Percentiles rank a stretch among this genome's conserved stretches.
Conservation (phyloP, 345 rosid species). For the Barbarea vulgaris region DNA sequence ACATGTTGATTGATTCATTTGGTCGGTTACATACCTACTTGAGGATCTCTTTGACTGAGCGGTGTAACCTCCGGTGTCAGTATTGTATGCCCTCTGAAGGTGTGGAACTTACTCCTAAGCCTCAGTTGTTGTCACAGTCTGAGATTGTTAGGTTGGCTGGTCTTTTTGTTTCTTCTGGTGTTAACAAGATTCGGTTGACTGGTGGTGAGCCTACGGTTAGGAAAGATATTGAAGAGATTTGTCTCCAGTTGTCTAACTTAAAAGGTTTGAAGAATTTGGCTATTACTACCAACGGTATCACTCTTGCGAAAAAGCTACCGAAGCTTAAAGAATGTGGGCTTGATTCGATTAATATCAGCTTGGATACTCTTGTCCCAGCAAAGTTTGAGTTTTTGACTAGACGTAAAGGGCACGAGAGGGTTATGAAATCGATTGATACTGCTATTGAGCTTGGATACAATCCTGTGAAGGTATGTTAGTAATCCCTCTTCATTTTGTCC, state of each 20-base stretch:
- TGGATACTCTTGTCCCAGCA: constrained; percentile 83
- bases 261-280: constrained; percentile 82
- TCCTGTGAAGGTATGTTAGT: constrained; percentile 74
- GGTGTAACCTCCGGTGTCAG: constrained; percentile 93
- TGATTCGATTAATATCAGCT: constrained; percentile 70
- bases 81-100: constrained; percentile 97
- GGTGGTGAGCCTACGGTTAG: constrained; percentile 95
- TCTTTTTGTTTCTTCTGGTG: constrained; percentile 83
- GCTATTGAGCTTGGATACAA: constrained; percentile 80
- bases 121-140: constrained; percentile 58
- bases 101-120: constrained; percentile 72
- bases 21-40: constrained; percentile 90
- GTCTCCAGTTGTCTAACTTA: constrained; percentile 65
- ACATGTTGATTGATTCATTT: constrained; percentile 84
- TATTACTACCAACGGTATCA: constrained; percentile 86
- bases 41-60: constrained; percentile 89
- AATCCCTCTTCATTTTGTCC: neutral
- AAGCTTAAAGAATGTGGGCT: constrained; percentile 77
- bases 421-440: constrained; percentile 75
- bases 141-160: constrained; percentile 75
- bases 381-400: constrained; percentile 92
- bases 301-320: constrained; percentile 82
- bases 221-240: constrained; percentile 79
- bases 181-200: constrained; percentile 84
- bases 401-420: constrained; percentile 81